phyloP scores from a whole-genome alignment of 2,329 filamentous ascomycete genomes.

The Colletotrichum acutatum region DNA sequence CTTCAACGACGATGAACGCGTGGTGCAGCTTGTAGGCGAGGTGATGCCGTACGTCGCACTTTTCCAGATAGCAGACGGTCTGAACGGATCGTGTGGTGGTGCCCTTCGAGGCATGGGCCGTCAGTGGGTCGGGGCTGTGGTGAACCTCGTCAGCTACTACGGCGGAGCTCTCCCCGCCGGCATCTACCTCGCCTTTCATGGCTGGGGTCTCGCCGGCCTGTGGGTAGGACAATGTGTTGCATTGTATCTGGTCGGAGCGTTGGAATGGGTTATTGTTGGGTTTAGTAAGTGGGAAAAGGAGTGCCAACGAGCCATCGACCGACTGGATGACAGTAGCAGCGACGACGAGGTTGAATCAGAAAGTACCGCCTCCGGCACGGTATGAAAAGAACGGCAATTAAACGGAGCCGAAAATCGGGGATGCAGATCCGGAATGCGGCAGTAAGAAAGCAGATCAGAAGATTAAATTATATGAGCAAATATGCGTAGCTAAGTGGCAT shows the following conservation, averaged over 20 bases:
- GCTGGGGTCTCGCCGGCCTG: slow-evolving; percentile 82
- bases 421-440: background rate
- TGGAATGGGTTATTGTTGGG: slow-evolving; percentile 85
- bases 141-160: slow-evolving; percentile 88
- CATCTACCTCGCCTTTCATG: slow-evolving; percentile 86
- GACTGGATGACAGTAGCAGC: slow-evolving; percentile 66
- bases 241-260: slow-evolving; percentile 79
- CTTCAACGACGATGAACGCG: slow-evolving; percentile 82
- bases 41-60: slow-evolving; percentile 89
- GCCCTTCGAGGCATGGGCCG: slow-evolving; percentile 84
- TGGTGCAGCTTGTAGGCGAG: slow-evolving; percentile 77
- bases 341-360: slow-evolving; percentile 8
- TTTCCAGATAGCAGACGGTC: slow-evolving; percentile 89
- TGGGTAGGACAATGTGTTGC: slow-evolving; percentile 89
- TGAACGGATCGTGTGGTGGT: slow-evolving; percentile 88
- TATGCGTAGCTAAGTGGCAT: background rate
- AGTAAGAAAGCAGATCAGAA: background rate
- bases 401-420: no score
- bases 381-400: background rate
- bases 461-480: background rate
- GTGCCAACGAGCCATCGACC: slow-evolving; percentile 75
- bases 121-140: slow-evolving; percentile 84
- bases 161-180: slow-evolving; percentile 83
- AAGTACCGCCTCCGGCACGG: background rate
- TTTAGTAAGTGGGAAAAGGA: slow-evolving; percentile 82